Conservation (phyloP, 805 yeast genomes). For the Candida corydali region DNA sequence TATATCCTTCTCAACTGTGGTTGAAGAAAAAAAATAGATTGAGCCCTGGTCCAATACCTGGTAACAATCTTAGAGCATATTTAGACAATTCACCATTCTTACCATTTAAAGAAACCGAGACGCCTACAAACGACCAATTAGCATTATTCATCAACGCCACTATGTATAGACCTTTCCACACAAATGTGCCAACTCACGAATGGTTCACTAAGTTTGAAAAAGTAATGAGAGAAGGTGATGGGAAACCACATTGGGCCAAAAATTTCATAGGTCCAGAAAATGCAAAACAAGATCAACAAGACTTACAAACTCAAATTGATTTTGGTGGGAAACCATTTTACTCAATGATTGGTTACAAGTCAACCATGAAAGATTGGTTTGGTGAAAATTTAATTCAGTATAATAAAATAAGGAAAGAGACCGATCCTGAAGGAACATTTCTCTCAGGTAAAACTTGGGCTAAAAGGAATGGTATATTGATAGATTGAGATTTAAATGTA, state of each 20-base stretch:
- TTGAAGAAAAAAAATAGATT: constrained; percentile 45
- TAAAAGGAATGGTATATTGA: constrained; percentile 66
- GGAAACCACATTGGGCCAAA: constrained; percentile 99
- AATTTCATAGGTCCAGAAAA: constrained; percentile 65
- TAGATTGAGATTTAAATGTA: constrained; percentile 3
- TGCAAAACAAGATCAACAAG: constrained; percentile 27
- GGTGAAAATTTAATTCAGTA: constrained; percentile 64
- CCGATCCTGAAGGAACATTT: constrained; percentile 82
- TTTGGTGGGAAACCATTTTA: constrained; percentile 49
- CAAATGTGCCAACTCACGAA: constrained; percentile 63
- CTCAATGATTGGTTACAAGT: constrained; percentile 76
- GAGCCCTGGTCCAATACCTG: constrained; percentile 76
- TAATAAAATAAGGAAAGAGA: constrained; percentile 58
- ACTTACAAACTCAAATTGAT: constrained; percentile 35
- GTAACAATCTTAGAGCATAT: constrained; percentile 77
- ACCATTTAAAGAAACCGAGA: constrained; percentile 45
- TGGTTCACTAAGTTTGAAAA: constrained; percentile 87
- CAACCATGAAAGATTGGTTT: constrained; percentile 70
- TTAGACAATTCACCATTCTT: constrained; percentile 76
- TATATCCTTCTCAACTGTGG: constrained; percentile 46
- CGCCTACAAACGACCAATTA: constrained; percentile 65
- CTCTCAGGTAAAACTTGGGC: constrained; percentile 79
- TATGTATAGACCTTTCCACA: constrained; percentile 89
- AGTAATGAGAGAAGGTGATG: constrained; percentile 71
- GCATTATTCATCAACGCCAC: constrained; percentile 90